Evolutionary conservation across 805 yeast genomes (phyloP), one percentile per base, ranked within the genome.

Genomic region (Saturnispora gosingensis): DNA sequence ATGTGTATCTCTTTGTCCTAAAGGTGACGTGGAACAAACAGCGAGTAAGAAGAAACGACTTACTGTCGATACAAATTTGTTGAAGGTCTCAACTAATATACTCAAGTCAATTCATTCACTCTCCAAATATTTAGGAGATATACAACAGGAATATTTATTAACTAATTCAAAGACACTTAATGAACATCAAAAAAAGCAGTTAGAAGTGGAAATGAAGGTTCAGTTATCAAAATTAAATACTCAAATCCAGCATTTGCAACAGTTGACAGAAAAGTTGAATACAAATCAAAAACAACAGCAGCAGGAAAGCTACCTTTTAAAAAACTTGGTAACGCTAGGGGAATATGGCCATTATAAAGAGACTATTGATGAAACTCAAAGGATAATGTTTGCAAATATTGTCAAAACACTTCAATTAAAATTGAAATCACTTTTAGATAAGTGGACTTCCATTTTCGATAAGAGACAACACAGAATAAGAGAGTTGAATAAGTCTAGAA

Each of bases 361-460:
- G 15, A 50, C 71, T 1, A 71, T 68, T 46, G 70, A 69, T 52
- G 55, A 58, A 9, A 70, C 78, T 0, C 62, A 75, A 34, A 66
- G 69, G 4, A 61, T 68, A 28, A 77, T 78, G 51, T 68, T 85
- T 51, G 65, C 68, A 11, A 80, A 77, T 43, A 67, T 81, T 0
- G 60, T 81, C 39, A 70, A 72, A 51, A 75, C 78, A 27, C 64
- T 82, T 30, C 74, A 74, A 45, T 64, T 75, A 45, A 58, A 71
- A 49, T 65, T 79, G 9, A 73, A 72, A 38, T 52, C 59, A 3
- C 67, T 74, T 5, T 76, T 79, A 36, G 66, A 72, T 20, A 59
- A 61, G 11, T 79, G 81, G 56, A 73, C 79, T 16, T 53, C 64
- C 3, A 69, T 82, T 65, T 82, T 78, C 55, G 71, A 71, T 47